Percentiles rank a stretch among this genome's conserved stretches.
phyloP scores from a whole-genome alignment of 164 flowering plant genomes.

The Warburgia ugandensis region DNA sequence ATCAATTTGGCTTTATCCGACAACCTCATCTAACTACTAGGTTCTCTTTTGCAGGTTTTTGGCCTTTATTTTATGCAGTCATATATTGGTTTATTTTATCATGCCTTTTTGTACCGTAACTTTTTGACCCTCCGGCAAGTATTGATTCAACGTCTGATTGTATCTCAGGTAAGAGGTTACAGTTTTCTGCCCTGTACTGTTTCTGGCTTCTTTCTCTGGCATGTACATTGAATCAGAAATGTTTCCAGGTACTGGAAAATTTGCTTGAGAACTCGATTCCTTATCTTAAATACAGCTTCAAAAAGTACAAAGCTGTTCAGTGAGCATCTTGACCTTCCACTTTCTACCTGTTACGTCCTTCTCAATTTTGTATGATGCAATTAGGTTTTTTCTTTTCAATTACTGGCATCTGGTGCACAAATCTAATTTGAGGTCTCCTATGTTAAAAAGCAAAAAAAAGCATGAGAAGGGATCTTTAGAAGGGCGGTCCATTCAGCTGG shows the following conservation, averaged over 20 bases:
- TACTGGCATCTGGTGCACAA: neutral
- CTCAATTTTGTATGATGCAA: too few species aligned
- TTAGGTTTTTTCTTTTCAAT: too few species aligned
- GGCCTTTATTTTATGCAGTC: constrained; percentile 98
- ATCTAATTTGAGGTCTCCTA: constrained; percentile 2
- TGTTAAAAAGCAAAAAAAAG: constrained; percentile 46
- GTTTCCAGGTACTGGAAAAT: constrained; percentile 71
- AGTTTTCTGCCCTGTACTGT: neutral
- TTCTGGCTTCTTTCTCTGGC: too few species aligned
- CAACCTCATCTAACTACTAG: too few species aligned
- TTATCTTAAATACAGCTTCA: constrained; percentile 75
- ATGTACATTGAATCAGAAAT: too few species aligned
- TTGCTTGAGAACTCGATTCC: constrained; percentile 75
- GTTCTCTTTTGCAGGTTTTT: constrained; percentile 58
- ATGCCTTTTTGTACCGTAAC: constrained; percentile 75
- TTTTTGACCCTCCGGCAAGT: constrained; percentile 73
- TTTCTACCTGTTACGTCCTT: too few species aligned
- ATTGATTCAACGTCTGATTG: constrained; percentile 71
- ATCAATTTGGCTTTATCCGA: too few species aligned
- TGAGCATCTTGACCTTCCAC: constrained; percentile 37
- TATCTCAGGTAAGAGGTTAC: constrained; percentile 53
- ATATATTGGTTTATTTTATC: constrained; percentile 83
- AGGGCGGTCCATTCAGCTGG: constrained; percentile 38
- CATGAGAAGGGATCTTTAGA: constrained; percentile 35
- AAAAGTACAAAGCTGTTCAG: constrained; percentile 65